phyloP scores from a whole-genome alignment of 768 basidiomycete genomes.

The Mycena rebaudengoi region DNA sequence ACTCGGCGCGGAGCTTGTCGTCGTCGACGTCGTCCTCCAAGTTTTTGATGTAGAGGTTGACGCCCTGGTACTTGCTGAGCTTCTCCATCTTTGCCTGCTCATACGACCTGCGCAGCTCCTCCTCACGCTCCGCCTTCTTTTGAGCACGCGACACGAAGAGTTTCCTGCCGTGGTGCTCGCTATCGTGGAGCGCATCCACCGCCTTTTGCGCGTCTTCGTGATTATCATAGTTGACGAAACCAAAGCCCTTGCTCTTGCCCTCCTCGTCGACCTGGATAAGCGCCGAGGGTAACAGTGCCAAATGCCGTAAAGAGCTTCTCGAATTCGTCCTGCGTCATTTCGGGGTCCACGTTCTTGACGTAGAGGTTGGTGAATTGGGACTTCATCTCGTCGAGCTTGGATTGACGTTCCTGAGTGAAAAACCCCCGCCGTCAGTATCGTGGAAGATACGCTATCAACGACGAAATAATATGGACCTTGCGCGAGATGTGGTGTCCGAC shows the following conservation, averaged over 20 bases:
- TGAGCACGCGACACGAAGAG: slow-evolving; percentile 96
- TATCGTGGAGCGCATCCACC: slow-evolving; percentile 89
- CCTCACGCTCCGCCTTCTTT: slow-evolving; percentile 98
- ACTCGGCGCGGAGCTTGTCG: slow-evolving; percentile 95
- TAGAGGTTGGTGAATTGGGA: slow-evolving; percentile 98
- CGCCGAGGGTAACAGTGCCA: slow-evolving; percentile 90
- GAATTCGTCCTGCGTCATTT: slow-evolving; percentile 88
- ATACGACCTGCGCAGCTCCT: slow-evolving; percentile 92
- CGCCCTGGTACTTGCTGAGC: slow-evolving; percentile 96
- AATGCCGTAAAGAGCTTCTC: slow-evolving; percentile 78
- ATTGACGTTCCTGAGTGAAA: slow-evolving; percentile 95
- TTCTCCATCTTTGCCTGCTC: slow-evolving; percentile 98
- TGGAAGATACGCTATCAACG: not conserved
- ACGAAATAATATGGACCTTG: slow-evolving; percentile 72
- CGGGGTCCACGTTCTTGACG: slow-evolving; percentile 94
- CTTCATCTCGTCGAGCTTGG: slow-evolving; percentile 98
- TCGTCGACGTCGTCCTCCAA: slow-evolving; percentile 98
- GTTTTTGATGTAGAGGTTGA: slow-evolving; percentile 99
- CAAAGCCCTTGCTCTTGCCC: slow-evolving; percentile 96
- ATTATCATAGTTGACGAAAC: slow-evolving; percentile 95
- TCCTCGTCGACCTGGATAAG: slow-evolving; percentile 84
- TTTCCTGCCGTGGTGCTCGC: slow-evolving; percentile 84
- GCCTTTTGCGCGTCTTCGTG: slow-evolving; percentile 94
- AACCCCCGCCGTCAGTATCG: not conserved
- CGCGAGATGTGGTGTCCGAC: slow-evolving; percentile 97